These are phyloP conservation scores for Blastocrithidia nonstop DNA, from an alignment of 208 protist genomes.

Conservation along the genomic window DNA sequence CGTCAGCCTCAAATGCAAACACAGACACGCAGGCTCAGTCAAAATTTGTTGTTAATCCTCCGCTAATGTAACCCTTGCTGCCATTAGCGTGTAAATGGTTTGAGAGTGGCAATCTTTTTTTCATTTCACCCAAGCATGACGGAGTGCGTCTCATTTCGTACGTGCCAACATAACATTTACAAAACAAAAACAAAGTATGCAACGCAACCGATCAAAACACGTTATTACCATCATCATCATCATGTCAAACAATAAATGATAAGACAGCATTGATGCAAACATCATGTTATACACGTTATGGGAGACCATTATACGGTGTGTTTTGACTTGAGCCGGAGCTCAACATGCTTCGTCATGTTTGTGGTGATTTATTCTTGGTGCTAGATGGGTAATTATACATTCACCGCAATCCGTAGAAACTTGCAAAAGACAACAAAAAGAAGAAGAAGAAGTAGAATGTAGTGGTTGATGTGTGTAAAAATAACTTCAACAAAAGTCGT, in stretches of 20 bases:
- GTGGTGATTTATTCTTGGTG: slow-evolving; percentile 38
- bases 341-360: slow-evolving; percentile 38
- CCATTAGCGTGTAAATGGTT: slow-evolving; percentile 18
- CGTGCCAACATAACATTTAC: slow-evolving; percentile 8
- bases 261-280: slow-evolving; percentile 1
- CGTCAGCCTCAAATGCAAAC: no score
- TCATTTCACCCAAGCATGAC: slow-evolving; percentile 82
- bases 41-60: no score
- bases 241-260: not conserved
- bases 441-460: no score
- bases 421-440: not conserved
- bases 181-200: not conserved
- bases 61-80: no score
- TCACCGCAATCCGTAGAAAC: slow-evolving; percentile 12
- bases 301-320: slow-evolving; percentile 54
- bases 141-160: slow-evolving; percentile 70
- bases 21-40: no score
- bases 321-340: slow-evolving; percentile 81
- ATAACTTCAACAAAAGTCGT: not conserved
- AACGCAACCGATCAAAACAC: not conserved
- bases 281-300: slow-evolving; percentile 72
- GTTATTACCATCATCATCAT: not conserved
- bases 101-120: slow-evolving; percentile 21
- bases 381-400: slow-evolving; percentile 82
- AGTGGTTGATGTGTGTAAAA: not conserved